Percentiles rank a stretch among this genome's conserved stretches.
phyloP scores from a whole-genome alignment of 345 rosid genomes.

The Bruguiera gymnorhiza region DNA sequence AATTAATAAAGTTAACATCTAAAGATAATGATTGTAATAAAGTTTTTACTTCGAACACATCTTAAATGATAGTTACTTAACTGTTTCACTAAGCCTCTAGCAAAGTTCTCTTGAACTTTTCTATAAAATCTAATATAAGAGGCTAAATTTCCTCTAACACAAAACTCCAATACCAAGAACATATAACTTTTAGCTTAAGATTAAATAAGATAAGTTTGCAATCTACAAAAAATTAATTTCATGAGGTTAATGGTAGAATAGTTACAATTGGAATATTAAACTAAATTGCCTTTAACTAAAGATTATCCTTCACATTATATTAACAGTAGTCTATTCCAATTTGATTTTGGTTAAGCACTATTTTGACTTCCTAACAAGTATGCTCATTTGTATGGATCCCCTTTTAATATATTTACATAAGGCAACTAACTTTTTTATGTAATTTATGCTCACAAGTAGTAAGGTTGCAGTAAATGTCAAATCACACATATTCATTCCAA shows the following conservation, averaged over 20 bases:
- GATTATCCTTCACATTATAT: too few relatives aligned
- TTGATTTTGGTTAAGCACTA: too few relatives aligned
- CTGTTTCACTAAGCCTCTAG: conserved; percentile 57
- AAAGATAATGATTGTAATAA: neutral
- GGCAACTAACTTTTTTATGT: too few relatives aligned
- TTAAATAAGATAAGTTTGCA: conserved; percentile 7
- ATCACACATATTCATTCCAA: too few relatives aligned
- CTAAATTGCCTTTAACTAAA: too few relatives aligned
- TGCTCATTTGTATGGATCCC: too few relatives aligned
- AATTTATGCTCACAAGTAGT: too few relatives aligned
- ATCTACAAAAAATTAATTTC: conserved; percentile 4
- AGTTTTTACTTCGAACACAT: neutral
- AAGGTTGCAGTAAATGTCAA: too few relatives aligned
- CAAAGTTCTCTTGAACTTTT: conserved; percentile 45
- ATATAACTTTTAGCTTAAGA: conserved; percentile 44
- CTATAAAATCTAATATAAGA: conserved; percentile 47
- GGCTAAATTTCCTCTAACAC: conserved; percentile 55
- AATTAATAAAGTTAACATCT: neutral
- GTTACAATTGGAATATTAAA: neutral
- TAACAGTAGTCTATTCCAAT: too few relatives aligned
- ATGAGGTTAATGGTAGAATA: neutral
- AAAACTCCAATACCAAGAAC: conserved; percentile 53
- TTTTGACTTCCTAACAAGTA: too few relatives aligned
- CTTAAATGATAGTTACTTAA: conserved; percentile 38
- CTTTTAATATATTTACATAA: too few relatives aligned